Evolutionary conservation across 345 rosid genomes (phyloP), one percentile per base, ranked within the genome.

Genomic region (Hevea brasiliensis): DNA sequence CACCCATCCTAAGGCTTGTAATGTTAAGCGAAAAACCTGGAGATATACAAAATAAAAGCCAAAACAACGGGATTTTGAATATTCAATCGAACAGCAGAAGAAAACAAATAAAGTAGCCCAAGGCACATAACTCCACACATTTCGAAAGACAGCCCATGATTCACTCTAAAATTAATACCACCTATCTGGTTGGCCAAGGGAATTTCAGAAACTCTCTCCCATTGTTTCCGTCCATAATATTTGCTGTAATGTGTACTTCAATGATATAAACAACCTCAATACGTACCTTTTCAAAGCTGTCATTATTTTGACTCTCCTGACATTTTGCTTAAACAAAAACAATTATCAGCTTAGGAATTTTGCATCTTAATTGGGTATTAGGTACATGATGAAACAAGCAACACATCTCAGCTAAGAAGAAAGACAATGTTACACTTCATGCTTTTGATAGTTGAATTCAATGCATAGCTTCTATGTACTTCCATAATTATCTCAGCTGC

Each of bases 171-270:
- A n/a, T n/a, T n/a, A n/a, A n/a, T n/a, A n/a, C n/a, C n/a, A n/a
- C n/a, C n/a, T n/a, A n/a, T n/a, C n/a, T n/a, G n/a, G n/a, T n/a
- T n/a, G n/a, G n/a, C n/a, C n/a, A n/a, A n/a, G n/a, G n/a, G n/a
- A n/a, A n/a, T n/a, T n/a, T n/a, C n/a, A n/a, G n/a, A n/a, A n/a
- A n/a, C n/a, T n/a, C n/a, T n/a, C 37, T 79, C 37, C 94, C 93
- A n/a, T 83, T 86, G 82, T 90, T 94, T 77, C 96, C 81, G 82
- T 89, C 98, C 18, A 94, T 83, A 2, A 92, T 91, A 32, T 94
- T 90, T 26, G 90, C 94, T 13, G 93, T 90, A 48, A 92, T 82
- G 86, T 82, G 86, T 90, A 85, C 84, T 91, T 90, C 58, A 91
- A 68, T 15, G 96, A 91, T 72, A 91, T 81, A 82, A 93, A 91